A percentile compares a stretch with the other conserved stretches of the same genome.
These are phyloP conservation scores for Vanilla planifolia DNA, from an alignment of 106 monocot genomes.

Conservation along the genomic window DNA sequence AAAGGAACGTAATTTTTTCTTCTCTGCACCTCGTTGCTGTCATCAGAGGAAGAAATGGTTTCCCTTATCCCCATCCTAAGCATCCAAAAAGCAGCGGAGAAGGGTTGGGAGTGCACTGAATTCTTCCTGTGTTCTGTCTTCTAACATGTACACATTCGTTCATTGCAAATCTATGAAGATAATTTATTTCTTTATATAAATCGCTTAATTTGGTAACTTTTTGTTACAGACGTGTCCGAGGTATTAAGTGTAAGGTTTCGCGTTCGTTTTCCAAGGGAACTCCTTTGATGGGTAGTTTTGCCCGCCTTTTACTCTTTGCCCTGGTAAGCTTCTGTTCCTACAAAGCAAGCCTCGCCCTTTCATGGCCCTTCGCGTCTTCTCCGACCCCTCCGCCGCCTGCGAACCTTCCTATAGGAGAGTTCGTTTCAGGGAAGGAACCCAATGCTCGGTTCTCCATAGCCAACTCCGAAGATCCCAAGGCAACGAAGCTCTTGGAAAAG, in stretches of 20 bases:
- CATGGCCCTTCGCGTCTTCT: conserved; percentile 30
- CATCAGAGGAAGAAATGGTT: neutral
- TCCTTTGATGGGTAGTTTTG: too few relatives aligned
- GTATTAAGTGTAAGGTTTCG: neutral
- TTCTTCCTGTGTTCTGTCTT: too few relatives aligned
- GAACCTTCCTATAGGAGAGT: neutral
- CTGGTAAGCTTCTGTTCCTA: neutral
- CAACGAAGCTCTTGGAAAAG: conserved; percentile 40
- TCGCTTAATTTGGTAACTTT: neutral
- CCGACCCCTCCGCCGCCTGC: neutral
- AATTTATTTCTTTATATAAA: neutral
- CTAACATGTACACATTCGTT: neutral
- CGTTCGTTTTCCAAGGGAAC: neutral
- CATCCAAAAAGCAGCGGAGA: too few relatives aligned
- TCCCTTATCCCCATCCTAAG: neutral
- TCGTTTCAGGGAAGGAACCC: neutral
- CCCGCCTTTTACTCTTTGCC: neutral
- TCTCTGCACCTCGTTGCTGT: neutral
- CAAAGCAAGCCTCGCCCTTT: neutral
- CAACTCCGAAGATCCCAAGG: conserved; percentile 17
- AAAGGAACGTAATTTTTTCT: neutral
- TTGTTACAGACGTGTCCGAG: neutral
- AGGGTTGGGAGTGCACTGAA: too few relatives aligned
- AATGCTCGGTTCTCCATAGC: conserved; percentile 36
- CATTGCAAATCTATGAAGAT: neutral